A percentile compares a stretch with the other conserved stretches of the same genome.
Evolutionary conservation across 768 basidiomycete genomes (phyloP).

Genomic region (Boletales sp.): DNA sequence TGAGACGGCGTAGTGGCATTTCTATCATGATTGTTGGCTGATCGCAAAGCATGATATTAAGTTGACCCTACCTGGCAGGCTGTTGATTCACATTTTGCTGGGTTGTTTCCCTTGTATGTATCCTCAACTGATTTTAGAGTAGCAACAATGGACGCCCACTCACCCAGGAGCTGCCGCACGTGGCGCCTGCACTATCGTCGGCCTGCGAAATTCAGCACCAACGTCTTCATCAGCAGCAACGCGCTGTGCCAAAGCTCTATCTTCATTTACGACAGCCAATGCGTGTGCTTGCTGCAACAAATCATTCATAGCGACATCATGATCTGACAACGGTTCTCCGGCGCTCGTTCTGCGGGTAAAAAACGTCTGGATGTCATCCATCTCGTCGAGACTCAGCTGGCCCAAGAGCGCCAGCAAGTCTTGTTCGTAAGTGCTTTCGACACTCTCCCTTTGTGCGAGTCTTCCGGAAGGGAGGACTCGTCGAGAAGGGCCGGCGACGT

Average conservation of each 20-base stretch:
- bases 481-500: conserved; percentile 24
- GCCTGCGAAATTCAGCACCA: background rate
- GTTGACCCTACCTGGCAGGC: conserved; percentile 9
- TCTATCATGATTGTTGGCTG: too few relatives aligned
- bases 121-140: conserved; percentile 1
- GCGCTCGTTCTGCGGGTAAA: conserved; percentile 1
- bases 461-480: conserved; percentile 1
- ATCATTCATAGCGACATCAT: conserved; percentile 23
- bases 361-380: conserved; percentile 15
- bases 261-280: conserved; percentile 15
- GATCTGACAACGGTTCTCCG: conserved; percentile 17
- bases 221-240: conserved; percentile 12
- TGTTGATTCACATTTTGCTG: background rate
- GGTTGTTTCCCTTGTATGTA: conserved; percentile 1
- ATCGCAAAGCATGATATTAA: background rate
- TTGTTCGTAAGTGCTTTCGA: conserved; percentile 23
- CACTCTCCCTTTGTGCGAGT: conserved; percentile 4
- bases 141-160: background rate
- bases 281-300: conserved; percentile 22
- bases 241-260: conserved; percentile 18
- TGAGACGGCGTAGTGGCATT: background rate
- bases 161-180: conserved; percentile 1
- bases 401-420: conserved; percentile 21
- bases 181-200: background rate
- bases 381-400: conserved; percentile 16